These are phyloP conservation scores for Cucurbita argyrosperma DNA, from an alignment of 306 rosid genomes.

Conservation along the genomic window DNA sequence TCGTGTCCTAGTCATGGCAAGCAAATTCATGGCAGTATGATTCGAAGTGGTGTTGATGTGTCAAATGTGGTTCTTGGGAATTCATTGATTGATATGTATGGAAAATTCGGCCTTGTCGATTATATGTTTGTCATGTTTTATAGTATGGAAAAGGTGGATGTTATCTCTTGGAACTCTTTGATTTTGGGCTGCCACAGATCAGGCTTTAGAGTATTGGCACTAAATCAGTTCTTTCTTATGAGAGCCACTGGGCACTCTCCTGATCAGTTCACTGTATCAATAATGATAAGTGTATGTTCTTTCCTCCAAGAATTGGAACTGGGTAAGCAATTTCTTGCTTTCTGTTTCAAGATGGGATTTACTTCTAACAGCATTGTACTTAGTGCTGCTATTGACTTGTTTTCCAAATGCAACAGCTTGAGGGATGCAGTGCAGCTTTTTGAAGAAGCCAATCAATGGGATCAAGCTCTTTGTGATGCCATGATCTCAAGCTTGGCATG, in stretches of 20 bases:
- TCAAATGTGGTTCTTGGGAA: conserved; percentile 55
- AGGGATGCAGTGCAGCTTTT: conserved; percentile 46
- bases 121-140: conserved; percentile 38
- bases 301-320: conserved; percentile 41
- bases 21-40: conserved; percentile 51
- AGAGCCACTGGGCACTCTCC: conserved; percentile 28
- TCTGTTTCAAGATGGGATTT: conserved; percentile 62
- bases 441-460: conserved; percentile 39
- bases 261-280: conserved; percentile 57
- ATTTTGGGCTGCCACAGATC: conserved; percentile 51
- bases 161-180: conserved; percentile 69
- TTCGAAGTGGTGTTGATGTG: conserved; percentile 31
- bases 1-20: conserved; percentile 34
- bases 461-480: conserved; percentile 48
- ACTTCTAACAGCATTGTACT: conserved; percentile 55
- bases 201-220: conserved; percentile 40
- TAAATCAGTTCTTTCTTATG: conserved; percentile 41
- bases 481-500: conserved; percentile 68
- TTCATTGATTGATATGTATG: conserved; percentile 70
- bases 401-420: conserved; percentile 83
- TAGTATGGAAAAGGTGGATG: conserved; percentile 47
- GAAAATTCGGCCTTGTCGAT: conserved; percentile 42
- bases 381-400: conserved; percentile 70
- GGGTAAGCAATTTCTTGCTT: conserved; percentile 68
- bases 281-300: conserved; percentile 48